Evolutionary conservation across 2,329 filamentous ascomycete genomes (phyloP).

Genomic region (Herpotrichia juniperi): DNA sequence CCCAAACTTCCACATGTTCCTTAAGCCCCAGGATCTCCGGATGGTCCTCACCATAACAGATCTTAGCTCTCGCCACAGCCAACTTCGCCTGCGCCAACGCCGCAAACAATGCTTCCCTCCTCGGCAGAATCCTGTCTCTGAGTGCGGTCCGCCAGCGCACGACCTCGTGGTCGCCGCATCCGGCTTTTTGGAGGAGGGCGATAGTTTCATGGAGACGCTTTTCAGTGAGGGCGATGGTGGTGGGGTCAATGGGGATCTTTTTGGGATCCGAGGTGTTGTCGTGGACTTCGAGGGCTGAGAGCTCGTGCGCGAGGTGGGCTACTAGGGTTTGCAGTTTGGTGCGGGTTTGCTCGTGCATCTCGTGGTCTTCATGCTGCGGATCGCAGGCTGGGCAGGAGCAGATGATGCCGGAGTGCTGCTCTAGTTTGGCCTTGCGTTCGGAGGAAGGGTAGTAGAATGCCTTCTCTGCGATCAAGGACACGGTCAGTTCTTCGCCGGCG

Average conservation of each 20-base stretch:
- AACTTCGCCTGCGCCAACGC: conserved; percentile 1
- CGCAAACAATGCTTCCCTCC: neutral
- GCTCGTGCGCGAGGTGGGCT: conserved; percentile 4
- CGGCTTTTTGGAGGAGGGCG: neutral
- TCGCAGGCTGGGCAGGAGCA: conserved; percentile 12
- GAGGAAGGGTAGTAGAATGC: neutral
- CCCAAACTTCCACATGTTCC: neutral
- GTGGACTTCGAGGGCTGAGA: neutral
- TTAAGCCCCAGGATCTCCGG: neutral
- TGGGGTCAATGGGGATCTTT: no score
- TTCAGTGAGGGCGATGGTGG: conserved; percentile 1
- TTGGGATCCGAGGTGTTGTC: neutral
- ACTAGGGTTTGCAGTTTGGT: conserved; percentile 12
- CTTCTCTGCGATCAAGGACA: neutral
- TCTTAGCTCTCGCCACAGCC: neutral
- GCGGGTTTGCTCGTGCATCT: neutral
- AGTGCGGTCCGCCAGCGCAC: neutral
- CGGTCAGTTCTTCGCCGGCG: conserved; percentile 1
- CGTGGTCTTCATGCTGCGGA: neutral
- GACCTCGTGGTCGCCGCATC: conserved; percentile 7
- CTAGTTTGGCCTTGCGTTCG: neutral
- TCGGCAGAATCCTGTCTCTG: neutral
- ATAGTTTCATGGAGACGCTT: neutral
- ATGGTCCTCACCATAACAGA: conserved; percentile 6
- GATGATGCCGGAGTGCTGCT: conserved; percentile 11